Conservation (phyloP, 176 grass and related monocot species). For the Secale cereale region DNA sequence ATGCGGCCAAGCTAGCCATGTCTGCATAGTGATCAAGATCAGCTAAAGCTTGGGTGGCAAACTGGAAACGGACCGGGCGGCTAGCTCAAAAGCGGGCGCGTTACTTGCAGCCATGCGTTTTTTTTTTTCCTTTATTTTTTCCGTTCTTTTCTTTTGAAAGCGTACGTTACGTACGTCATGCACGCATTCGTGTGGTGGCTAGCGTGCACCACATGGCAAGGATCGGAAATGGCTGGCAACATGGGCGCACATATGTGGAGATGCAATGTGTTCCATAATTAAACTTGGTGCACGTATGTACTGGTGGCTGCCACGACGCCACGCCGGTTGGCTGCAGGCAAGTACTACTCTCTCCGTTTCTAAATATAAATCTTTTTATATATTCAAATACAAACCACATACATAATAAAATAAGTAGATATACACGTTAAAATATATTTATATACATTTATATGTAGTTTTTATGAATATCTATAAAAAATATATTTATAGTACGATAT, state of each 20-base stretch:
- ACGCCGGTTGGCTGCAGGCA: neutral
- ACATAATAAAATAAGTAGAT: too few species aligned
- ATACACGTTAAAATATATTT: too few species aligned
- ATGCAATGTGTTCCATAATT: neutral
- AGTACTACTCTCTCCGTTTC: too few species aligned
- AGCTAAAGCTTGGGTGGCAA: neutral
- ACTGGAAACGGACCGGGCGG: neutral
- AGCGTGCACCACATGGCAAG: neutral
- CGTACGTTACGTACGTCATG: neutral
- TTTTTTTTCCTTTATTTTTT: neutral
- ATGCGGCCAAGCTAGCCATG: too few species aligned
- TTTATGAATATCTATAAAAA: too few species aligned
- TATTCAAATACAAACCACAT: too few species aligned
- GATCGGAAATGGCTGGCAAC: neutral
- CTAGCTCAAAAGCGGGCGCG: neutral
- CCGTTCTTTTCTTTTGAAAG: neutral
- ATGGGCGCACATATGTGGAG: neutral
- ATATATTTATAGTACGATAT: neutral
- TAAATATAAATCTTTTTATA: too few species aligned
- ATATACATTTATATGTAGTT: too few species aligned
- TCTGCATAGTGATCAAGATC: too few species aligned
- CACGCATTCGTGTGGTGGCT: neutral
- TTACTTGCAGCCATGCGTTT: neutral
- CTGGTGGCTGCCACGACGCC: neutral
- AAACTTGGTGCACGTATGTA: neutral